These are phyloP conservation scores for Podaxis sp. DNA, from an alignment of 768 basidiomycete genomes.

Conservation along the genomic window DNA sequence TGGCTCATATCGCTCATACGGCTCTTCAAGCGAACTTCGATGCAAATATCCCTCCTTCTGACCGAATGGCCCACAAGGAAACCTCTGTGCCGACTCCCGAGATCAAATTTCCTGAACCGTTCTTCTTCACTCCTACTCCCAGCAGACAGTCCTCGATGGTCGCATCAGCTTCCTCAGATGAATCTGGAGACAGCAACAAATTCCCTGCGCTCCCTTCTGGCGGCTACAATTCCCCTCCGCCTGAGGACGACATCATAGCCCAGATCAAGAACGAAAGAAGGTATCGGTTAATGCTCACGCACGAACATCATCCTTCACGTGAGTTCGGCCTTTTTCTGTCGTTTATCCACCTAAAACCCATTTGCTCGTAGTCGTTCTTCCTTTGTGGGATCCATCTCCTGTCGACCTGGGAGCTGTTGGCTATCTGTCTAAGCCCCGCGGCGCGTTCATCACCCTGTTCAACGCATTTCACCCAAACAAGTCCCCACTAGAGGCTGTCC, in stretches of 20 bases:
- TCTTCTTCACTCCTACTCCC: constrained; percentile 28
- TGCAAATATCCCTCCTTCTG: neutral
- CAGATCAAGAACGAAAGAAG: constrained; percentile 59
- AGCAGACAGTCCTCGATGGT: constrained; percentile 33
- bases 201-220: constrained; percentile 22
- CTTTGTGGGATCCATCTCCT: constrained; percentile 68
- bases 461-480: constrained; percentile 61
- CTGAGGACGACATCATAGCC: constrained; percentile 35
- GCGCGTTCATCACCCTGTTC: constrained; percentile 70
- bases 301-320: constrained; percentile 72
- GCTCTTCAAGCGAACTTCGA: neutral
- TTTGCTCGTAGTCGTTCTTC: constrained; percentile 50
- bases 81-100: constrained; percentile 29
- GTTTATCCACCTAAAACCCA: neutral
- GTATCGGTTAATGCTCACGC: constrained; percentile 66
- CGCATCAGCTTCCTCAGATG: constrained; percentile 26
- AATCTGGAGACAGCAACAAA: constrained; percentile 23
- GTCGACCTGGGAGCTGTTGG: constrained; percentile 75
- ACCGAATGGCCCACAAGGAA: constrained; percentile 24
- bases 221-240: constrained; percentile 35
- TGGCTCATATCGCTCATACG: neutral
- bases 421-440: constrained; percentile 66
- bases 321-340: constrained; percentile 26
- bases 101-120: constrained; percentile 36
- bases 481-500: constrained; percentile 6